Conservation (phyloP, 1,284 basidiomycete genomes). For the Golubevia sp. region DNA sequence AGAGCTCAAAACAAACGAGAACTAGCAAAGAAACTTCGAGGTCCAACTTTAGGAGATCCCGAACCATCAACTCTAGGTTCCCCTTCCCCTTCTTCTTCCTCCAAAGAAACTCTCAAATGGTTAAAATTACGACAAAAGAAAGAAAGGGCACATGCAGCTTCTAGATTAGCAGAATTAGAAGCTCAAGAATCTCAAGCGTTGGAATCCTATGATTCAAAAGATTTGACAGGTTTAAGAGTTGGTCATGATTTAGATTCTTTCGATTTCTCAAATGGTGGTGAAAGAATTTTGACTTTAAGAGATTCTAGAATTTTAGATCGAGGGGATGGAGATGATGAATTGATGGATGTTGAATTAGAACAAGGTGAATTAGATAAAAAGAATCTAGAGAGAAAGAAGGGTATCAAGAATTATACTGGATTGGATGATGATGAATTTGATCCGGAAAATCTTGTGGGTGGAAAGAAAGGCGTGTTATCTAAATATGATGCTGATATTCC, state of each 20-base stretch:
- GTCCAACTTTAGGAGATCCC: constrained; percentile 82
- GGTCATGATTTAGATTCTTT: constrained; percentile 81
- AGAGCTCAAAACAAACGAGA: constrained; percentile 79
- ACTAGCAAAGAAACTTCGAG: constrained; percentile 84
- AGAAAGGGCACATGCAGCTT: constrained; percentile 79
- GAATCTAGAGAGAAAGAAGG: constrained; percentile 82
- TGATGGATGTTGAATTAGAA: constrained; percentile 90
- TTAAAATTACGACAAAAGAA: constrained; percentile 83
- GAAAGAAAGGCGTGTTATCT: constrained; percentile 80
- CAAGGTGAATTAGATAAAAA: constrained; percentile 79
- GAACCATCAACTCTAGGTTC: constrained; percentile 67
- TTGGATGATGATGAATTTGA: constrained; percentile 94
- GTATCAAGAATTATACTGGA: constrained; percentile 87
- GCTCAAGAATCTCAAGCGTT: constrained; percentile 74
- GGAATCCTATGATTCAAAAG: constrained; percentile 67
- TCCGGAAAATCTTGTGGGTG: constrained; percentile 70
- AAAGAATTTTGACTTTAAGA: constrained; percentile 91
- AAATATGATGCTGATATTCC: constrained; percentile 93
- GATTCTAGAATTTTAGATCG: constrained; percentile 90
- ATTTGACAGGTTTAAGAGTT: constrained; percentile 91
- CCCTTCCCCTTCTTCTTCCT: constrained; percentile 6
- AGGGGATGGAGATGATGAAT: constrained; percentile 94
- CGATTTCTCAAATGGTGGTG: constrained; percentile 87
- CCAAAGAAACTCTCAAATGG: constrained; percentile 76
- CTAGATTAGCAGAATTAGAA: constrained; percentile 79